Evolutionary conservation across 1,284 basidiomycete species (phyloP).

Genomic region (Cutaneotrichosporon cyanovorans): DNA sequence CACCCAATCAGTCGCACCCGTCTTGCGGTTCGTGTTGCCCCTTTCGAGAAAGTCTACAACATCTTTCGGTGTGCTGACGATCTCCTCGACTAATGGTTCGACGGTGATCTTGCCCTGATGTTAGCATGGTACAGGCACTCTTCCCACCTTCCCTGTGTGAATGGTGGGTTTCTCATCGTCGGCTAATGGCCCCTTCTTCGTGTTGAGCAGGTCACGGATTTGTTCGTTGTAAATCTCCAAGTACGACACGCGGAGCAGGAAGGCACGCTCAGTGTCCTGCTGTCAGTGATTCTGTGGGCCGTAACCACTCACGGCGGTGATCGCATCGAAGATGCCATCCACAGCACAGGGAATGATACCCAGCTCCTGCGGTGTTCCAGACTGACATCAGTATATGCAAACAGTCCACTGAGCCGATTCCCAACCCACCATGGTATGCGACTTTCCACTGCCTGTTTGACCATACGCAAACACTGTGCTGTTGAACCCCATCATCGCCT

Average conservation of each 20-base stretch:
- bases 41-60: slow-evolving; percentile 49
- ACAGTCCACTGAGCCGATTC: no score
- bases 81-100: slow-evolving; percentile 50
- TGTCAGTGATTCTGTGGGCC: not conserved
- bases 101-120: slow-evolving; percentile 47
- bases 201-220: slow-evolving; percentile 49
- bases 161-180: slow-evolving; percentile 41
- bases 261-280: slow-evolving; percentile 38
- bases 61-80: slow-evolving; percentile 49
- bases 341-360: slow-evolving; percentile 54
- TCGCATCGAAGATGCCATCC: slow-evolving; percentile 50
- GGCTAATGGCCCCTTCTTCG: slow-evolving; percentile 30
- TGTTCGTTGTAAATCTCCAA: slow-evolving; percentile 56
- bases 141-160: slow-evolving; percentile 41
- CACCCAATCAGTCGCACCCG: slow-evolving; percentile 53
- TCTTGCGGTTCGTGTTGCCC: slow-evolving; percentile 49
- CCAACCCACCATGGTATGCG: slow-evolving; percentile 43
- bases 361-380: slow-evolving; percentile 47
- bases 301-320: slow-evolving; percentile 44
- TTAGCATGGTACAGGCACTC: not conserved
- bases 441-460: slow-evolving; percentile 49
- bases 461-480: slow-evolving; percentile 50
- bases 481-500: slow-evolving; percentile 54
- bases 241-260: slow-evolving; percentile 52
- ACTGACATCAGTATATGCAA: slow-evolving; percentile 20